Evolutionary conservation across 2,329 filamentous ascomycete species (phyloP), one percentile per base, ranked within the genome.

Genomic region (Pseudomassariella vexata): DNA sequence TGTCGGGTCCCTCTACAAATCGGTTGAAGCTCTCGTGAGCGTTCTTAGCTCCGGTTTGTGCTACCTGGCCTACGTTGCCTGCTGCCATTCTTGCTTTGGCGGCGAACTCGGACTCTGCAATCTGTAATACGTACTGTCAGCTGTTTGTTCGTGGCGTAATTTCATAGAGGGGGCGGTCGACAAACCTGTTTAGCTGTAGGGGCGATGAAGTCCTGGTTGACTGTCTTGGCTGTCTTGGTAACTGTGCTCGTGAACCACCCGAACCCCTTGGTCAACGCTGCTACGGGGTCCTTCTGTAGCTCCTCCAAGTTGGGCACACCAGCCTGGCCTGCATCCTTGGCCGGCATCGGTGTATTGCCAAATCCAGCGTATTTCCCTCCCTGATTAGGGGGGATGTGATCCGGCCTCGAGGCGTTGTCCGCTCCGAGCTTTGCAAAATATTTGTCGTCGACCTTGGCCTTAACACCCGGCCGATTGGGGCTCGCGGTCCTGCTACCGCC

Each of bases 331-430:
- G 56, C 57, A 20, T 58, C 57, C 33, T 67, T 59, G 31, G 66
- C 57, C 12, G 76, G 68, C 33, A 68, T 69, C 17, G 83, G 75
- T 30, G 80, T 79, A 53, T 82, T 94, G 21, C 92, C 92, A 57
- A 98, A 98, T 0, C 92, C 92, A 9, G 67, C 73, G 53, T 87
- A 98, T 60, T 94, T 95, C 9, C 92, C 92, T 38, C 92, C 92
- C 57, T 95, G 90, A 39, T 72, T 90, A 0, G 92, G 92, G 19
- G 86, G 82, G 32, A 96, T 48, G 47, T 76, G 68, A 0, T 81
- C 86, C 6, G 85, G 69, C 38, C 92, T 70, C 23, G 68, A 65
- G 5, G 88, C 85, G 55, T 98, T 98, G 39, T 86, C 85, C 17
- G 75, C 76, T 5, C 90, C 90, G 57, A 95, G 73, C 22, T 73